phyloP scores from a whole-genome alignment of 495 filamentous ascomycete species.

The Cryomyces antarcticus region DNA sequence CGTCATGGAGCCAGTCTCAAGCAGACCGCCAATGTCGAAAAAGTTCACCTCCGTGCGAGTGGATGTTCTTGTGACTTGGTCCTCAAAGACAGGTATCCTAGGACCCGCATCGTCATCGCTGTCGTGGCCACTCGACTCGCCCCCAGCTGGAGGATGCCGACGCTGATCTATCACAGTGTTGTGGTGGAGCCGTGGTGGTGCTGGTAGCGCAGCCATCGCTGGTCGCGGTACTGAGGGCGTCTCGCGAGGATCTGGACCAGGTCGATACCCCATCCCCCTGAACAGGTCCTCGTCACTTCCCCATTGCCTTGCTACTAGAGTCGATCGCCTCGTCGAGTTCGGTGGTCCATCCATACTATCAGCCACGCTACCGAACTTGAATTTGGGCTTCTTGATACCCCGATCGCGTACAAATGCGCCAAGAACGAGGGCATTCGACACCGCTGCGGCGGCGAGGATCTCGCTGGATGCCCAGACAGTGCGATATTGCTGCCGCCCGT shows the following conservation, averaged over 20 bases:
- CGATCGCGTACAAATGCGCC: slow-evolving; percentile 24
- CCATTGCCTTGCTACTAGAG: slow-evolving; percentile 9
- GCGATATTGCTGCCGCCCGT: slow-evolving; percentile 20
- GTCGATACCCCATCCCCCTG: slow-evolving; percentile 14
- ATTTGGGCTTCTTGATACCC: slow-evolving; percentile 20
- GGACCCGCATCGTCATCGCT: slow-evolving; percentile 8
- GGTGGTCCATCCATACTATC: slow-evolving; percentile 16
- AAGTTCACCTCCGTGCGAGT: slow-evolving; percentile 12
- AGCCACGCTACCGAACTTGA: slow-evolving; percentile 12
- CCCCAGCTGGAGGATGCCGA: not conserved
- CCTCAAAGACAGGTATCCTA: slow-evolving; percentile 1
- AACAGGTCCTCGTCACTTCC: slow-evolving; percentile 22
- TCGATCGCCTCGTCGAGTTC: slow-evolving; percentile 12
- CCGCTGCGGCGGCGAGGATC: slow-evolving; percentile 20
- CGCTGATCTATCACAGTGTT: not conserved
- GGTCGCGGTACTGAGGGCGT: slow-evolving; percentile 5
- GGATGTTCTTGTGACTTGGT: slow-evolving; percentile 7
- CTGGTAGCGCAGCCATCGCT: slow-evolving; percentile 11
- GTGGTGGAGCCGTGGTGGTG: slow-evolving; percentile 5
- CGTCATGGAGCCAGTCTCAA: slow-evolving; percentile 9
- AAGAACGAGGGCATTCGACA: slow-evolving; percentile 21
- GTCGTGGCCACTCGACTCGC: slow-evolving; percentile 1
- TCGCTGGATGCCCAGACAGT: slow-evolving; percentile 20
- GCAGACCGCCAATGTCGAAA: slow-evolving; percentile 20
- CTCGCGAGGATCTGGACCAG: slow-evolving; percentile 13